phyloP scores from a whole-genome alignment of 805 yeast species.

The Metahyphopichia silvanorum region DNA sequence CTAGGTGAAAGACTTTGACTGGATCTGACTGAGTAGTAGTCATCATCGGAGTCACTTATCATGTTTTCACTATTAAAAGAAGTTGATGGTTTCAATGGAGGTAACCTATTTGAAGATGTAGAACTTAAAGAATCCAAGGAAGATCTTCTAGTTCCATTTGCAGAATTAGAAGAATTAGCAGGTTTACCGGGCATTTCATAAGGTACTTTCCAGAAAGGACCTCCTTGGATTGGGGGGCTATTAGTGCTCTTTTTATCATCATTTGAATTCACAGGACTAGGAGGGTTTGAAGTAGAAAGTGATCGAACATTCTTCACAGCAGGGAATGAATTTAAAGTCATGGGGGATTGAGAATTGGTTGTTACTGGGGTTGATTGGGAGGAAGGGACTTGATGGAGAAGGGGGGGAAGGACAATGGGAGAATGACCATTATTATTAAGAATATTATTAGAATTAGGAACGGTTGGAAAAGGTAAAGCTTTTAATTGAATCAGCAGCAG shows the following conservation, averaged over 20 bases:
- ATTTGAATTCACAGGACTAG: constrained; percentile 14
- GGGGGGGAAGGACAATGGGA: neutral
- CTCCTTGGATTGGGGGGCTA: constrained; percentile 34
- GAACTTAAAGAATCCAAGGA: constrained; percentile 52
- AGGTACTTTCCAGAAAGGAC: constrained; percentile 63
- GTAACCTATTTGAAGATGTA: constrained; percentile 29
- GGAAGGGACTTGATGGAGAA: neutral
- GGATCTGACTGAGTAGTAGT: constrained; percentile 25
- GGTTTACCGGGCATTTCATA: constrained; percentile 46
- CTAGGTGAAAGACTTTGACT: constrained; percentile 23
- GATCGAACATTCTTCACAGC: neutral
- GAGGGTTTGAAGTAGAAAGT: constrained; percentile 8
- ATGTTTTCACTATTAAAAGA: constrained; percentile 19
- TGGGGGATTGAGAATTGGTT: neutral
- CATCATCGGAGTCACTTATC: constrained; percentile 33
- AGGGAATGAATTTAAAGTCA: neutral
- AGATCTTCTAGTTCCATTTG: constrained; percentile 25
- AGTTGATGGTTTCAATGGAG: constrained; percentile 24
- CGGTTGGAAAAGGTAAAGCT: neutral
- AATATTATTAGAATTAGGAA: no score
- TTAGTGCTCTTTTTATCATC: no score
- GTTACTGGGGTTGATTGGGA: constrained; percentile 2
- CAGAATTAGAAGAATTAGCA: constrained; percentile 5
- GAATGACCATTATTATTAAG: no score
- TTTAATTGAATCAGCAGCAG: neutral